These are phyloP conservation scores for Aspergillus uvarum DNA, from an alignment of 2,329 filamentous ascomycete genomes.

Conservation along the genomic window DNA sequence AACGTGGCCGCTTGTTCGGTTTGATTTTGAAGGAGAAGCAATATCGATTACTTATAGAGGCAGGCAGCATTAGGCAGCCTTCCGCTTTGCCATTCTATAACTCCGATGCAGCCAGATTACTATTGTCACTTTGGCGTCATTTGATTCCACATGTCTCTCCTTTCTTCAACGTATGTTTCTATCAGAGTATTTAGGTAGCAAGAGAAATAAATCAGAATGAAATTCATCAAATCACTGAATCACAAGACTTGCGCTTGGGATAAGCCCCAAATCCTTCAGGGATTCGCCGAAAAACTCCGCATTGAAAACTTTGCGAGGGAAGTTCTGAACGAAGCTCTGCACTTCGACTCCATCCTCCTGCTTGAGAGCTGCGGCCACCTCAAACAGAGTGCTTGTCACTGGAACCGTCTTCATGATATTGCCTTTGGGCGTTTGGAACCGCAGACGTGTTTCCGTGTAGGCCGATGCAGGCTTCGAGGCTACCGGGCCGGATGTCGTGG, in stretches of 20 bases:
- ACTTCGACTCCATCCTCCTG: constrained; percentile 70
- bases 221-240: constrained; percentile 50
- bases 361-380: constrained; percentile 76
- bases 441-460: constrained; percentile 77
- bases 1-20: too few species aligned
- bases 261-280: constrained; percentile 84
- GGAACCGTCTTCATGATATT: constrained; percentile 85
- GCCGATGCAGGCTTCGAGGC: constrained; percentile 65
- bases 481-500: constrained; percentile 50
- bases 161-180: neutral
- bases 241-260: constrained; percentile 87
- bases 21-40: neutral
- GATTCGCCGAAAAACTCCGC: constrained; percentile 82
- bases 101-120: neutral
- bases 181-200: neutral
- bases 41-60: neutral
- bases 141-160: neutral
- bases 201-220: neutral
- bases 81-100: neutral
- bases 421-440: constrained; percentile 73
- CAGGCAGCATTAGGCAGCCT: neutral
- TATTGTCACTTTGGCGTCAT: neutral
- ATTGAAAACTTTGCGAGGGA: constrained; percentile 78
- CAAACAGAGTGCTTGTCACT: constrained; percentile 87
- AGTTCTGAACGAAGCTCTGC: constrained; percentile 78